Evolutionary conservation across 2,329 filamentous ascomycete species (phyloP), one percentile per base, ranked within the genome.

Genomic region (Cordyceps pruinosa): DNA sequence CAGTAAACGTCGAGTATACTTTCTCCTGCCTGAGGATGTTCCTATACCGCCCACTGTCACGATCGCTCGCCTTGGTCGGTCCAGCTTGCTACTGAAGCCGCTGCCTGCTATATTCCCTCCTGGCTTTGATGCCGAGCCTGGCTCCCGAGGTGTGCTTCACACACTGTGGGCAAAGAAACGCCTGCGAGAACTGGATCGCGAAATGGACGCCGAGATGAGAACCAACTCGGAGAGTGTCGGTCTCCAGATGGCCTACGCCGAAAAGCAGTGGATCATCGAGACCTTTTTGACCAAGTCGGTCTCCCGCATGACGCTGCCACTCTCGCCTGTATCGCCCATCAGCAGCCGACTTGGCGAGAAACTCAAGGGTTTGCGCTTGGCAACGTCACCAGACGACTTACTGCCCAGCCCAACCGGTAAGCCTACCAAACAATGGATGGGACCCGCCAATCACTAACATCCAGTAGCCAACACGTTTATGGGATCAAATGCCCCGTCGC

Each of bases 121-220:
- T 0, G 86, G 87, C 59, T 76, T 96, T 25, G 87, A 88, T 1
- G 80, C 81, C 4, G 86, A 83, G 23, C 82, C 85, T 0, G 89
- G 89, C 7, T 85, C 86, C 65, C 88, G 89, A 61, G 91, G 91
- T 2, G 89, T 96, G 2, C 73, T 96, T 59, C 92, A 96, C 68
- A 96, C 90, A 2, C 84, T 93, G 58, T 97, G 92, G 90, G 92
- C 89, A 19, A 91, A 91, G 76, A 87, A 89, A 70, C 79, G 91
- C 42, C 74, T 96, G 23, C 83, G 84, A 32, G 85, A 88, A 61
- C 75, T 96, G 48, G 83, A 90, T 52, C 78, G 78, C 58, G 91
- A 96, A 75, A 93, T 96, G 63, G 83, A 81, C 10, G 75, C 76
- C 8, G 91, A 96, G 74, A 81, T 87, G 67, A 80, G 80, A 63